Evolutionary conservation across 108 stramenopile genomes (phyloP).

Genomic region (Cyclotella distinguenda): DNA sequence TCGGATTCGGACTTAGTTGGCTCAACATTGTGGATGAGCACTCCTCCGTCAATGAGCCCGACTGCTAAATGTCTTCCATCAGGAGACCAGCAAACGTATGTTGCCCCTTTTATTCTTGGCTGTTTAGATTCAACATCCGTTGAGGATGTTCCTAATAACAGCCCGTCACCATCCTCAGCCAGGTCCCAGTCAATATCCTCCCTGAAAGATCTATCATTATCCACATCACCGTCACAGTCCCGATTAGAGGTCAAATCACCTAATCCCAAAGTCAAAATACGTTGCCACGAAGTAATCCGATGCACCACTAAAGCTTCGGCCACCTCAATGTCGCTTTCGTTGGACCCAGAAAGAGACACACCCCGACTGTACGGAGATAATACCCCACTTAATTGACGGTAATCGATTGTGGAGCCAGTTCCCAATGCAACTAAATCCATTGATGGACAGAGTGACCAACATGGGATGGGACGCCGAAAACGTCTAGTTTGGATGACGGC

Average conservation of each 20-base stretch:
- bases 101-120: constrained; percentile 1
- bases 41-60: constrained; percentile 40
- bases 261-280: constrained; percentile 45
- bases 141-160: background rate
- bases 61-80: constrained; percentile 74
- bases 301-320: constrained; percentile 44
- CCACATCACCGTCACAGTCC: constrained; percentile 23
- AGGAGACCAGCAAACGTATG: constrained; percentile 64
- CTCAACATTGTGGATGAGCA: constrained; percentile 62
- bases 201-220: background rate
- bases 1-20: constrained; percentile 3
- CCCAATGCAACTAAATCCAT: constrained; percentile 78
- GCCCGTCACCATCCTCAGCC: constrained; percentile 27
- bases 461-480: constrained; percentile 26
- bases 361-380: background rate
- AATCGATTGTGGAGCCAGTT: background rate
- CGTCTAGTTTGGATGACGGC: constrained; percentile 59
- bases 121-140: background rate
- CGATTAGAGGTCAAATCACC: constrained; percentile 17
- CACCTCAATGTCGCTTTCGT: background rate
- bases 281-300: constrained; percentile 75
- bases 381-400: too few species aligned
- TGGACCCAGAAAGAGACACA: background rate
- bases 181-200: constrained; percentile 31
- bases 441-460: constrained; percentile 69